Percentiles rank a stretch among this genome's conserved stretches.
Evolutionary conservation across 441 rosid genomes (phyloP).

Genomic region (Erysimum cheiri): DNA sequence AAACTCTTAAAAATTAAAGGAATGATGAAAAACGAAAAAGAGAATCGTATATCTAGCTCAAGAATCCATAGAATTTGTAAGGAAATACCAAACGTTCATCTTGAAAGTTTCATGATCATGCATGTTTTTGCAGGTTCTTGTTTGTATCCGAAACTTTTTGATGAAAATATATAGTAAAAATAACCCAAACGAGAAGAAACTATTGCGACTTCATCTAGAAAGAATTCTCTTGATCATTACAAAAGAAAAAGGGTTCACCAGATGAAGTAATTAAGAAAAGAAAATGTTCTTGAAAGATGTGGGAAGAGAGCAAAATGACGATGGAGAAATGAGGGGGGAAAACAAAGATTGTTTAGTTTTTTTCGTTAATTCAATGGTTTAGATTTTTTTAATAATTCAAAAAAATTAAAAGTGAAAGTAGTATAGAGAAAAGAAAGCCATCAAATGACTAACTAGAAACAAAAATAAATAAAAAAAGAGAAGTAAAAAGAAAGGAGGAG

Average conservation of each 20-base stretch:
- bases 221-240: background rate
- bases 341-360: conserved; percentile 22
- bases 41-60: background rate
- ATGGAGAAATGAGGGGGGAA: conserved; percentile 14
- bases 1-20: background rate
- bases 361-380: conserved; percentile 30
- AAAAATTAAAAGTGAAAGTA: background rate
- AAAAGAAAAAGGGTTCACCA: background rate
- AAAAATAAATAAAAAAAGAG: background rate
- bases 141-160: background rate
- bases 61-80: background rate
- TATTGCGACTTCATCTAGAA: background rate
- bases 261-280: background rate
- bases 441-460: conserved; percentile 28
- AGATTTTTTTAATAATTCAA: background rate
- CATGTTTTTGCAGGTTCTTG: conserved; percentile 13
- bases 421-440: conserved; percentile 10
- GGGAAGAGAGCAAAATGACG: conserved; percentile 24
- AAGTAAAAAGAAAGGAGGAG: conserved; percentile 29
- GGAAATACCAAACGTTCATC: background rate
- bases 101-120: background rate
- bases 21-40: background rate
- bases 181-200: background rate
- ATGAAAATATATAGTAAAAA: background rate
- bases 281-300: conserved; percentile 9